Conservation (phyloP, 2,329 filamentous ascomycete species). For the Beauveria varroae region DNA sequence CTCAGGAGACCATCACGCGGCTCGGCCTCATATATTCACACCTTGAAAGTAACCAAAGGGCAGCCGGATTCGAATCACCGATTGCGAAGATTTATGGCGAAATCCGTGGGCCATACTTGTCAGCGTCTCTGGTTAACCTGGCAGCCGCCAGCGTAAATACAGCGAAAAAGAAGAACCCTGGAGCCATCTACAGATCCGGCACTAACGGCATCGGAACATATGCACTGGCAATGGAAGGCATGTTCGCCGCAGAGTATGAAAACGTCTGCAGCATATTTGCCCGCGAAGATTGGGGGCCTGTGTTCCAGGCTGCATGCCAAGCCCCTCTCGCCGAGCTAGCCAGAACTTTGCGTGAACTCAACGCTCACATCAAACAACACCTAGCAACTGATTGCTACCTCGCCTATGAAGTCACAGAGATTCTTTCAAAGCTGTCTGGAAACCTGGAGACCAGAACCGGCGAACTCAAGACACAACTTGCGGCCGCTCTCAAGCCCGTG, state of each 20-base stretch:
- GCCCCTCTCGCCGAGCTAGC: slow-evolving; percentile 72
- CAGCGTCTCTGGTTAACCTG: slow-evolving; percentile 72
- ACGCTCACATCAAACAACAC: slow-evolving; percentile 80
- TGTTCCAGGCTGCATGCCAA: slow-evolving; percentile 74
- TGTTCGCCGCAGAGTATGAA: slow-evolving; percentile 83
- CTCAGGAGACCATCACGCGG: slow-evolving; percentile 66
- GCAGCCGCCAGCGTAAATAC: slow-evolving; percentile 81
- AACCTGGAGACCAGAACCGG: slow-evolving; percentile 76
- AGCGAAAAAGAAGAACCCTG: slow-evolving; percentile 70
- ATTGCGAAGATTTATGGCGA: slow-evolving; percentile 81
- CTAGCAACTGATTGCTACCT: slow-evolving; percentile 88
- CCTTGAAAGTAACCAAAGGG: slow-evolving; percentile 53
- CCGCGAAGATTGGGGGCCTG: slow-evolving; percentile 73
- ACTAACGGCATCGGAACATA: slow-evolving; percentile 91
- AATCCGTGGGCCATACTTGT: slow-evolving; percentile 79
- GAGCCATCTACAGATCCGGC: slow-evolving; percentile 78
- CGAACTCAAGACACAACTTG: slow-evolving; percentile 74
- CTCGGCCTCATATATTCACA: slow-evolving; percentile 74
- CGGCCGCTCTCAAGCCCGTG: slow-evolving; percentile 80
- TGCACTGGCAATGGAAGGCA: slow-evolving; percentile 75
- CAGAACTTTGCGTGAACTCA: slow-evolving; percentile 80
- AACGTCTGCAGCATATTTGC: slow-evolving; percentile 84
- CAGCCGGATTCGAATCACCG: slow-evolving; percentile 53
- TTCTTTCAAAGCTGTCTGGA: slow-evolving; percentile 72
- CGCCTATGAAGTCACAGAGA: slow-evolving; percentile 90